Conservation (phyloP, 2,329 filamentous ascomycete species). For the Achaetomium macrosporum region DNA sequence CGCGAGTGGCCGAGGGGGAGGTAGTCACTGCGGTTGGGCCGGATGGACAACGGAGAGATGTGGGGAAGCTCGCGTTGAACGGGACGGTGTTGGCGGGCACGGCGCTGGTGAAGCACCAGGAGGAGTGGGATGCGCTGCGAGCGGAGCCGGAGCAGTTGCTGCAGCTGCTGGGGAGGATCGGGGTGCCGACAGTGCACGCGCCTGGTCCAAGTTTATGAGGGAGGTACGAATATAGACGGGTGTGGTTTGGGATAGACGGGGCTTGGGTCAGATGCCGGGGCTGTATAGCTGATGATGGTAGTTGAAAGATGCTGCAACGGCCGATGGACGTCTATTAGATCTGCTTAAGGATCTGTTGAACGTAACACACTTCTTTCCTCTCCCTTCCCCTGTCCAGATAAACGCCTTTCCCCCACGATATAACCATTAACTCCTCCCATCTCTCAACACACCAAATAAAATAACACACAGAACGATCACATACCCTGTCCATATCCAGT, state of each 20-base stretch:
- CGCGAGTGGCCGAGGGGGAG: constrained; percentile 47
- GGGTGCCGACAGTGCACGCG: constrained; percentile 27
- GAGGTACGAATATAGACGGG: too few relatives aligned
- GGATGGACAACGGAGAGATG: constrained; percentile 24
- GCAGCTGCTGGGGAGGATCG: constrained; percentile 38
- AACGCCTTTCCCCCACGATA: not conserved
- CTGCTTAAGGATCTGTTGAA: too few relatives aligned
- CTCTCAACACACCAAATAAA: too few relatives aligned
- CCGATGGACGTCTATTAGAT: too few relatives aligned
- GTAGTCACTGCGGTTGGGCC: constrained; percentile 15
- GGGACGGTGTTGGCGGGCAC: constrained; percentile 60
- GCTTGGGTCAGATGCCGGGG: too few relatives aligned
- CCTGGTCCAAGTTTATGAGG: not conserved
- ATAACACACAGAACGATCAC: too few relatives aligned
- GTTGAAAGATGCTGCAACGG: too few relatives aligned
- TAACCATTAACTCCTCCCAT: too few relatives aligned
- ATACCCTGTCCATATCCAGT: too few relatives aligned
- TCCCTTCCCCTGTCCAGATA: too few relatives aligned
- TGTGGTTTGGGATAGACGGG: too few relatives aligned
- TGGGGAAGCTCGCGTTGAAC: constrained; percentile 48
- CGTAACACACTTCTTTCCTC: not conserved
- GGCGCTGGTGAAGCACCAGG: constrained; percentile 53
- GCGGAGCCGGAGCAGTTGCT: constrained; percentile 35
- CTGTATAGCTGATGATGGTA: too few relatives aligned
- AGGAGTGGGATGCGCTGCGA: constrained; percentile 51